Base-by-base conservation (phyloP, 768 basidiomycete species). In the Calocera cornea region DNA sequence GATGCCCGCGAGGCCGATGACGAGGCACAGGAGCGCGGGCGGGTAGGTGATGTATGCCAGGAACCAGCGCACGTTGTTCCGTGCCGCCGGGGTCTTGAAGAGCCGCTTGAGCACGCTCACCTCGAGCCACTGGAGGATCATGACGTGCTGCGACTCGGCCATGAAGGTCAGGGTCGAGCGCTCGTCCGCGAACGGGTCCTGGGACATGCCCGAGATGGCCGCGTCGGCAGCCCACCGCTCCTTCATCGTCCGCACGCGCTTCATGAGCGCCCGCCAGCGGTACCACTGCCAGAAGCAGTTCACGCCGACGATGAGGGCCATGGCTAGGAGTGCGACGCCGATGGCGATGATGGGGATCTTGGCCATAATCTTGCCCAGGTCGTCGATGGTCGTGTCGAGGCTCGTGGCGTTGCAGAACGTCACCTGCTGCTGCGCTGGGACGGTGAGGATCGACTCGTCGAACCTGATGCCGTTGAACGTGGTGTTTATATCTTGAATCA, bases 1-100 rank as follows among this genome's bases (percentile, higher is more conserved):
- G 14, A 98, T 77, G 11, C 95, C 95, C 71, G 97, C 86, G 71
- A 94, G 78, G n/a, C 95, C 94, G 71, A 98, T 90, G 69, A 94
- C 83, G 75, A 99, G 86, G 74, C 94, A 90, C 0, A 91, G 88
- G 50, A 95, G 83, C 0, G 92, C 94, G 0, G 92, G 90, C 1
- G 92, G 86, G 73, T 97, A 90, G 76, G 93, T 91, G 68, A 99
- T 80, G 78, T 97, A 97, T 72, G 89, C 83, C 73, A 90, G 80
- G 77, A 95, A 92, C 92, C 93, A 99, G 68, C 86, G 85, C 19
- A 91, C 76, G 71, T 90, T 83, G 29, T 82, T 83, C 72, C 90
- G 84, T 68, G 88, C 82, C 40, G 81, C 77, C 5, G 86, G 83
- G 7, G 54, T 60, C 54, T 33, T 60, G 54, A 60, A 60, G 14